These are phyloP conservation scores for Aspergillus campestris DNA, from an alignment of 495 filamentous ascomycete genomes.

Conservation along the genomic window DNA sequence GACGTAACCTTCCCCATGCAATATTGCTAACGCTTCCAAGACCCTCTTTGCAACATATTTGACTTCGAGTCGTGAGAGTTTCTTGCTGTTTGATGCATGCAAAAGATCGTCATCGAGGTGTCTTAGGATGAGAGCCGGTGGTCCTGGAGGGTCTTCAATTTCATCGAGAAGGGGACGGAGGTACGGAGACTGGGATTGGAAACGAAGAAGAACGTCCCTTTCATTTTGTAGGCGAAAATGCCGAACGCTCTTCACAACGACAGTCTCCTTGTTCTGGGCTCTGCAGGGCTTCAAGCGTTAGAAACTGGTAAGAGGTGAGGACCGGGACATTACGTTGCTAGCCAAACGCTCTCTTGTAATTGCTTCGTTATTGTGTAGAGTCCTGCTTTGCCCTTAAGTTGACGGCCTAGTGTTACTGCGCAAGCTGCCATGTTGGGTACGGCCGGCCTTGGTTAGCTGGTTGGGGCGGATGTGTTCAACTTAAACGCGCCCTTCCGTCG, in stretches of 20 bases:
- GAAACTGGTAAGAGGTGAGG: not conserved
- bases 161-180: slow-evolving; percentile 30
- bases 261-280: slow-evolving; percentile 19
- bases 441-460: not conserved
- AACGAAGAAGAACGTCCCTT: slow-evolving; percentile 27
- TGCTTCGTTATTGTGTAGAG: slow-evolving; percentile 1
- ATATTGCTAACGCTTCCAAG: slow-evolving; percentile 3
- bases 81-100: slow-evolving; percentile 25
- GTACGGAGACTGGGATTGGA: slow-evolving; percentile 20
- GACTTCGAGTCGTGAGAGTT: slow-evolving; percentile 11
- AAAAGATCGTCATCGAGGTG: slow-evolving; percentile 31
- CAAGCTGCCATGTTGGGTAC: not conserved
- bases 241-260: slow-evolving; percentile 30
- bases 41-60: slow-evolving; percentile 5
- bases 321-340: not conserved
- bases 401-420: not conserved
- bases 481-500: too few relatives aligned
- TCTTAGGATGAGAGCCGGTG: slow-evolving; percentile 30
- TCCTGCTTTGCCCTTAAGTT: not conserved
- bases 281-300: slow-evolving; percentile 8
- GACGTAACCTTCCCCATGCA: slow-evolving; percentile 4
- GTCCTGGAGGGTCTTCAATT: slow-evolving; percentile 26
- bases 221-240: slow-evolving; percentile 32
- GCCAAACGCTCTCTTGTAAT: slow-evolving; percentile 1
- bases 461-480: too few relatives aligned